These are phyloP conservation scores for Fusarium sp. DNA, from an alignment of 2,329 filamentous ascomycete genomes.

Conservation along the genomic window DNA sequence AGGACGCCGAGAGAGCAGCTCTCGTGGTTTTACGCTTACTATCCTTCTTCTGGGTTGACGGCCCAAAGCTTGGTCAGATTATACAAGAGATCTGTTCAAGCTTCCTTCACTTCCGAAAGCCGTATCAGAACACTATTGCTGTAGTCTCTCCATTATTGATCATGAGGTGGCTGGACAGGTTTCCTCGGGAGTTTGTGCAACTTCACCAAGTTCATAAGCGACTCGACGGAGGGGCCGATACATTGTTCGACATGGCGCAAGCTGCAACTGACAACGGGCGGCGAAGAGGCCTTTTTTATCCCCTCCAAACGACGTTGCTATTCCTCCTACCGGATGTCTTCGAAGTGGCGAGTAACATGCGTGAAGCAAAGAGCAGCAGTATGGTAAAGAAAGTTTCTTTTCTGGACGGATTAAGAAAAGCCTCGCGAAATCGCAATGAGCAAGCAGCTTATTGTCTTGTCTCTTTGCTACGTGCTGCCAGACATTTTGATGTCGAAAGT, in stretches of 20 bases:
- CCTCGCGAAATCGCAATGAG: constrained; percentile 73
- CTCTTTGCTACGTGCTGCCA: constrained; percentile 69
- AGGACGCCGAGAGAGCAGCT: constrained; percentile 64
- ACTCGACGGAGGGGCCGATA: constrained; percentile 74
- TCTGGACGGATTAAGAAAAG: constrained; percentile 72
- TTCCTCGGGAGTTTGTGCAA: constrained; percentile 72
- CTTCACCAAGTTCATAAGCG: constrained; percentile 70
- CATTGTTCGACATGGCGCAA: constrained; percentile 76
- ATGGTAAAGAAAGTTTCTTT: constrained; percentile 76
- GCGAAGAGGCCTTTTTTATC: constrained; percentile 67
- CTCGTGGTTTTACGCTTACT: constrained; percentile 69
- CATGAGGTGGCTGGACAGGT: constrained; percentile 73
- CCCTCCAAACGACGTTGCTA: constrained; percentile 71
- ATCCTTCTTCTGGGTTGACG: constrained; percentile 74
- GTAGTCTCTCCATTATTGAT: constrained; percentile 72
- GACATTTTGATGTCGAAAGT: constrained; percentile 72
- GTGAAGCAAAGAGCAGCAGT: constrained; percentile 70
- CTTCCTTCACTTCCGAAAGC: constrained; percentile 73
- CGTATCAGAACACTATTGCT: constrained; percentile 73
- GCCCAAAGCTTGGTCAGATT: constrained; percentile 68
- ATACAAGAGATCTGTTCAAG: constrained; percentile 75
- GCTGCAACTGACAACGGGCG: constrained; percentile 69
- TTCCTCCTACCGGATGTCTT: constrained; percentile 77
- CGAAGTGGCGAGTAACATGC: constrained; percentile 75
- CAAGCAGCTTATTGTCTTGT: constrained; percentile 75